These are phyloP conservation scores for Solanum megistacrolobum DNA, from an alignment of 257 asterid genomes.

Conservation along the genomic window DNA sequence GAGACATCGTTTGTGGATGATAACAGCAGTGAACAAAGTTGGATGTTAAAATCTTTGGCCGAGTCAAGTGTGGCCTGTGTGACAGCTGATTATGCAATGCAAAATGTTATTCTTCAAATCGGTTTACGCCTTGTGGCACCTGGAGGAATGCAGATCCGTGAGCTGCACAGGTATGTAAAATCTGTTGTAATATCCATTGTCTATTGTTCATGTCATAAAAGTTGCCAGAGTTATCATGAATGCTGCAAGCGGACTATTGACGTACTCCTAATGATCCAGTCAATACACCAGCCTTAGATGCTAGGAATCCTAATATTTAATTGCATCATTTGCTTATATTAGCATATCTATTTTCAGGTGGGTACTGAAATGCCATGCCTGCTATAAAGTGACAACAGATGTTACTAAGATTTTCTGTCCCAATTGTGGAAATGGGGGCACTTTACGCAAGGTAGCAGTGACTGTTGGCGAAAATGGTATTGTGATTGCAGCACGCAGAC, in stretches of 20 bases:
- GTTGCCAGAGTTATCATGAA: not conserved
- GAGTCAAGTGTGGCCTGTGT: conserved; percentile 93
- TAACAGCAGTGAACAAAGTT: conserved; percentile 88
- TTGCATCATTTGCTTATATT: not conserved
- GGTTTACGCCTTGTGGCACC: conserved; percentile 94
- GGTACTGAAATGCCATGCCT: conserved; percentile 98
- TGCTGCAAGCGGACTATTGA: not conserved
- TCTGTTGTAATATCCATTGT: not conserved
- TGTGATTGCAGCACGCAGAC: conserved; percentile 65
- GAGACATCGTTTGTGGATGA: conserved; percentile 47
- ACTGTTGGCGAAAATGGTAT: conserved; percentile 87
- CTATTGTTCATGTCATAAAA: not conserved
- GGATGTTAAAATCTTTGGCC: conserved; percentile 77
- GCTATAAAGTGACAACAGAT: conserved; percentile 93
- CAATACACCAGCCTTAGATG: not conserved
- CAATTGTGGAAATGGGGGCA: conserved; percentile 94
- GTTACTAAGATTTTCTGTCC: conserved; percentile 87
- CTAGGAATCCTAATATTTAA: not conserved
- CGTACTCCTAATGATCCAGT: not conserved
- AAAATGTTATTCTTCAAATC: conserved; percentile 94
- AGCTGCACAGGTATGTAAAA: conserved; percentile 62
- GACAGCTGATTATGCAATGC: conserved; percentile 95
- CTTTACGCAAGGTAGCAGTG: conserved; percentile 88
- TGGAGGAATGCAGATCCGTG: conserved; percentile 98
- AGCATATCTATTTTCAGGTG: conserved; percentile 40